A percentile compares a stretch with the other conserved stretches of the same genome.
Conservation (phyloP, 1,284 basidiomycete genomes). For the Malassezia japonica region DNA sequence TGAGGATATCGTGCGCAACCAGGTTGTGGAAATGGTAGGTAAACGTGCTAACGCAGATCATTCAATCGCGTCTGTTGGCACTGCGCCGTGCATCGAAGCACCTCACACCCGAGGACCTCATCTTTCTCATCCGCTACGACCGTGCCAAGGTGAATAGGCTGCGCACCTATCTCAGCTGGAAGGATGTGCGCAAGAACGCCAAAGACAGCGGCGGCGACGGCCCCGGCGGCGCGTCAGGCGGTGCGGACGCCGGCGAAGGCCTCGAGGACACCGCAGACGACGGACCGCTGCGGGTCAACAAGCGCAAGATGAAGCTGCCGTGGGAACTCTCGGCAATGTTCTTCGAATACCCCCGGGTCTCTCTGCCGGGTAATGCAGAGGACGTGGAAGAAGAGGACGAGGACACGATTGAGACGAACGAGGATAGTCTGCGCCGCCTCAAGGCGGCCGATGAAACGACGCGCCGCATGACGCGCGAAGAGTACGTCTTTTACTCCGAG, state of each 20-base stretch:
- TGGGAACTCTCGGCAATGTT: constrained; percentile 93
- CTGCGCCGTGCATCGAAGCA: constrained; percentile 72
- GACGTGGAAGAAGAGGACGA: constrained; percentile 79
- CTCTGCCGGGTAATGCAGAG: constrained; percentile 61
- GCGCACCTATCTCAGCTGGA: constrained; percentile 92
- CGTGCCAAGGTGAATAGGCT: constrained; percentile 85
- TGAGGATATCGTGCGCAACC: constrained; percentile 87
- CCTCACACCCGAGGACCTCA: constrained; percentile 83
- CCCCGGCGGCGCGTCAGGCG: constrained; percentile 11
- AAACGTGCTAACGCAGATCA: constrained; percentile 56
- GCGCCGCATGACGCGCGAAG: constrained; percentile 86
- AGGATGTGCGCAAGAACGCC: constrained; percentile 88
- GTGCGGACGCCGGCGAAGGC: constrained; percentile 16
- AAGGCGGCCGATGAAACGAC: constrained; percentile 85
- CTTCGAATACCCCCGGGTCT: constrained; percentile 50
- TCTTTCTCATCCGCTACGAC: constrained; percentile 91
- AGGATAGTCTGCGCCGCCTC: constrained; percentile 76
- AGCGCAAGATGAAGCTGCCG: constrained; percentile 85
- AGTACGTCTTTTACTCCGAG: constrained; percentile 94
- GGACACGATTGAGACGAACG: constrained; percentile 89
- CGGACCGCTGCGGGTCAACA: constrained; percentile 67
- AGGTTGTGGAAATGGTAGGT: constrained; percentile 80
- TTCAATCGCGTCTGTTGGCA: constrained; percentile 76
- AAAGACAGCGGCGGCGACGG: constrained; percentile 63
- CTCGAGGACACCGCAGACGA: constrained; percentile 22